Base-by-base conservation (phyloP, 805 yeast species). In the Isabelozyma rhagii region DNA sequence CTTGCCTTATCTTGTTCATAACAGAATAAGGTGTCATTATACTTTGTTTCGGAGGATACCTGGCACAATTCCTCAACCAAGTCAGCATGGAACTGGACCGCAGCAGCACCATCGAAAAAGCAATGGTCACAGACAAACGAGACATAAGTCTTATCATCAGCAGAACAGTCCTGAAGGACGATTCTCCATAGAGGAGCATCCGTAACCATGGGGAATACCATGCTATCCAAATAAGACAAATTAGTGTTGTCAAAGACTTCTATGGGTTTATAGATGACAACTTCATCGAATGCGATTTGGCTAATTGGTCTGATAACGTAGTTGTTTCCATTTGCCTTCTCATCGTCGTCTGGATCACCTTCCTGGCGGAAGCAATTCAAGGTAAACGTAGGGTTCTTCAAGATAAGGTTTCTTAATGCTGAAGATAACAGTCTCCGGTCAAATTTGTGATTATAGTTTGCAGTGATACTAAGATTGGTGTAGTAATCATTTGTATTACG, bases 71-170 rank as follows among this genome's bases (percentile, higher is more conserved):
- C 58, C 17, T 50, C 42, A 11, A 56, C 43, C 27, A 69, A 57
- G 25, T 62, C 60, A 15, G 55, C 49, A 41, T 67, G 72, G 51
- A 71, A 67, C 42, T 53, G 55, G 14, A 50, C 48, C 2, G 68
- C 71, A 13, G 71, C 58, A 13, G 58, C 58, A 3, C 75, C 77
- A 53, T 72, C 76, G 41, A 64, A 61, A 9, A 67, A 49, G 3
- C 61, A 27, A 48, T 64, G 75, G 25, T 69, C 68, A 47, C 61
- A 64, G 21, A 45, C 46, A 38, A 70, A 58, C 9, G 63, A 43
- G 8, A 64, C 8, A 45, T 62, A 56, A 42, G 57, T 61, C 13
- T 31, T 48, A 3, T 47, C 51, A 1, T 41, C 29, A 13, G 14
- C 8, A 14, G 11, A 8, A 17, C 39, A 27, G 8, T 25, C 7